Percentiles rank a stretch among this genome's conserved stretches.
Evolutionary conservation across 2,329 filamentous ascomycete genomes (phyloP).

Genomic region (Penicillium digitatum): DNA sequence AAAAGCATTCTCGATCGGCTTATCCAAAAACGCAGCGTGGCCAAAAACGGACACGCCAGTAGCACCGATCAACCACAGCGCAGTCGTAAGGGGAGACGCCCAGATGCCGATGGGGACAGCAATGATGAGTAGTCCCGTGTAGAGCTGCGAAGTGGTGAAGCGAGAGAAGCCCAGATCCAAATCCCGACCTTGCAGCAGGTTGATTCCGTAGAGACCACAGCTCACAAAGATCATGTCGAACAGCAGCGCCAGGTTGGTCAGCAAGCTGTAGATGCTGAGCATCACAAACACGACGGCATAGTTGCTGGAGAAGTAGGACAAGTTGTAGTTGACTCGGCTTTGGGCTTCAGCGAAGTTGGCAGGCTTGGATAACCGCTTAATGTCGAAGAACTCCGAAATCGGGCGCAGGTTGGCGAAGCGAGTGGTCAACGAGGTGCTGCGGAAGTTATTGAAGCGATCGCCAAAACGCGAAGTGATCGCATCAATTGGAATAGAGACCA

Average conservation of each 20-base stretch:
- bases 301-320: conserved; percentile 97
- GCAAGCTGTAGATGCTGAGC: conserved; percentile 90
- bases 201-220: conserved; percentile 84
- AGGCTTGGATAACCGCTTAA: conserved; percentile 94
- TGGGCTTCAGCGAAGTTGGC: conserved; percentile 86
- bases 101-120: conserved; percentile 80
- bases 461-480: conserved; percentile 87
- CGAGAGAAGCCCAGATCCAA: conserved; percentile 78
- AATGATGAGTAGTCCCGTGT: conserved; percentile 79
- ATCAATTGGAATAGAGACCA: conserved; percentile 93
- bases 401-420: conserved; percentile 92
- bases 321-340: conserved; percentile 92
- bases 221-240: conserved; percentile 90
- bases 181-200: conserved; percentile 83
- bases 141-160: conserved; percentile 87
- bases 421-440: conserved; percentile 70
- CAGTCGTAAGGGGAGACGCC: conserved; percentile 76
- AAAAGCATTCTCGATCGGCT: conserved; percentile 99
- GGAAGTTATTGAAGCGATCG: conserved; percentile 79
- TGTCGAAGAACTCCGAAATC: conserved; percentile 86
- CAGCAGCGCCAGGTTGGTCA: conserved; percentile 80
- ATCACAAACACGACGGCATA: conserved; percentile 92
- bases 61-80: conserved; percentile 94
- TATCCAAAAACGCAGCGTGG: conserved; percentile 93
- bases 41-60: conserved; percentile 90